Conservation (phyloP, 768 basidiomycete genomes). For the Auriscalpium orientale region DNA sequence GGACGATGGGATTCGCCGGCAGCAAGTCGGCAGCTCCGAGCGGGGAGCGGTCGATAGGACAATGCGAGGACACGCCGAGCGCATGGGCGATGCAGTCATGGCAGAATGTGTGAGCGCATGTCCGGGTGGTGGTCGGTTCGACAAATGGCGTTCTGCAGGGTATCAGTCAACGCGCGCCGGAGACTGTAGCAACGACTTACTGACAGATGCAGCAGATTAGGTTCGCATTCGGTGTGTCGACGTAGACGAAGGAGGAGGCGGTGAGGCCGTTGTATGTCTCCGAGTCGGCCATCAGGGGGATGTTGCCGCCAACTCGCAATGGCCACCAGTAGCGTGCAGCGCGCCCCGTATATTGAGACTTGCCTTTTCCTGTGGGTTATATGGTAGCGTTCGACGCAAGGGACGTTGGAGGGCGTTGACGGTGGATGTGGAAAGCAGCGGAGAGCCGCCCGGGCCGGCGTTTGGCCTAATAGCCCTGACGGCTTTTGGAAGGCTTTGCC, state of each 20-base stretch:
- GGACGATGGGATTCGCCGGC: constrained; percentile 68
- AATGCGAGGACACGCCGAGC: constrained; percentile 57
- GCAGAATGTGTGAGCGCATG: constrained; percentile 86
- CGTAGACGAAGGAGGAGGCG: constrained; percentile 1
- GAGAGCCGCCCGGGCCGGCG: no score
- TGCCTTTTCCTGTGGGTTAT: no score
- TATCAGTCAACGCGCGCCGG: not conserved
- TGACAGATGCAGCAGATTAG: constrained; percentile 15
- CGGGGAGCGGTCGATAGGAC: constrained; percentile 78
- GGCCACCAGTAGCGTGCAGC: no score
- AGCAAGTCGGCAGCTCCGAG: constrained; percentile 49
- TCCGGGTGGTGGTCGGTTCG: constrained; percentile 64
- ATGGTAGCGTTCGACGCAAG: no score
- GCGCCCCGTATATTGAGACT: no score
- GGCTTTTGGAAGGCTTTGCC: no score
- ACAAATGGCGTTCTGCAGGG: constrained; percentile 55
- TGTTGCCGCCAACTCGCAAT: no score
- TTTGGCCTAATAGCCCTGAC: no score
- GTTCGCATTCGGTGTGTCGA: constrained; percentile 10
- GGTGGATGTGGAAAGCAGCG: no score
- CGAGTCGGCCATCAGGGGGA: no score
- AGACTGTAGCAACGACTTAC: not conserved
- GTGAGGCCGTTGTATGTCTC: no score
- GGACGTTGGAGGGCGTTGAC: no score
- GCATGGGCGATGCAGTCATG: constrained; percentile 71